Percentiles rank a stretch among this genome's conserved stretches.
Evolutionary conservation across 768 basidiomycete species (phyloP).

Genomic region (Crepidotus variabilis): DNA sequence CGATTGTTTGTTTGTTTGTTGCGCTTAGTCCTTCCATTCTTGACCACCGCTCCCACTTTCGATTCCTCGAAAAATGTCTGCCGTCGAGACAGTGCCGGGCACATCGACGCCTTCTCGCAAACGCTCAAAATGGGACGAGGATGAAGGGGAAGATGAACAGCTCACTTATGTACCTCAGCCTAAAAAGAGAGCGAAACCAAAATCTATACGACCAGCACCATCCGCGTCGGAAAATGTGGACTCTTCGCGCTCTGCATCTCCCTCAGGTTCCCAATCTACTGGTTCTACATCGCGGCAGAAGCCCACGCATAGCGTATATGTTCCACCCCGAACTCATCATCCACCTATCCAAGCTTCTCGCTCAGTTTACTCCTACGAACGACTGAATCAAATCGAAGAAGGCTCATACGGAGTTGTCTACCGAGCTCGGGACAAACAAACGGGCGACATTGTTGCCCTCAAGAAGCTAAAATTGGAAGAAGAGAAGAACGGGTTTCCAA

Average conservation of each 20-base stretch:
- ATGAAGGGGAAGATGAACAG: slow-evolving; percentile 31
- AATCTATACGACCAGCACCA: slow-evolving; percentile 19
- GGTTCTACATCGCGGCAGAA: slow-evolving; percentile 15
- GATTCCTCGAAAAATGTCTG: neutral
- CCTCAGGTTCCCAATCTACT: slow-evolving; percentile 15
- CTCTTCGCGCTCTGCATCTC: slow-evolving; percentile 16
- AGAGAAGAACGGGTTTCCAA: slow-evolving; percentile 98
- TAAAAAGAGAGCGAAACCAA: slow-evolving; percentile 55
- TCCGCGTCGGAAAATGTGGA: slow-evolving; percentile 4
- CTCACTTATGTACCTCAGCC: slow-evolving; percentile 34
- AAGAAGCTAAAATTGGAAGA: slow-evolving; percentile 99
- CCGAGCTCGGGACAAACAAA: slow-evolving; percentile 91
- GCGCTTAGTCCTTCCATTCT: neutral
- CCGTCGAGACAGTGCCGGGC: neutral
- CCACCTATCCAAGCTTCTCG: slow-evolving; percentile 83
- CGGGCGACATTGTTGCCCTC: slow-evolving; percentile 92
- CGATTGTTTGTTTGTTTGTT: neutral
- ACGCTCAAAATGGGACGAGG: slow-evolving; percentile 74
- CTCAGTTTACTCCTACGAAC: slow-evolving; percentile 91
- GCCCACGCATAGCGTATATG: slow-evolving; percentile 57
- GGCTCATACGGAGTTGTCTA: slow-evolving; percentile 98
- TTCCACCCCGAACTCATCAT: slow-evolving; percentile 72
- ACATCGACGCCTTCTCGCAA: slow-evolving; percentile 54
- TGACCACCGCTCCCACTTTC: too few species aligned
- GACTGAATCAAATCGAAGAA: slow-evolving; percentile 97